phyloP scores from a whole-genome alignment of 2,329 filamentous ascomycete species.

The Hymenotorrendiella dingleyae region DNA sequence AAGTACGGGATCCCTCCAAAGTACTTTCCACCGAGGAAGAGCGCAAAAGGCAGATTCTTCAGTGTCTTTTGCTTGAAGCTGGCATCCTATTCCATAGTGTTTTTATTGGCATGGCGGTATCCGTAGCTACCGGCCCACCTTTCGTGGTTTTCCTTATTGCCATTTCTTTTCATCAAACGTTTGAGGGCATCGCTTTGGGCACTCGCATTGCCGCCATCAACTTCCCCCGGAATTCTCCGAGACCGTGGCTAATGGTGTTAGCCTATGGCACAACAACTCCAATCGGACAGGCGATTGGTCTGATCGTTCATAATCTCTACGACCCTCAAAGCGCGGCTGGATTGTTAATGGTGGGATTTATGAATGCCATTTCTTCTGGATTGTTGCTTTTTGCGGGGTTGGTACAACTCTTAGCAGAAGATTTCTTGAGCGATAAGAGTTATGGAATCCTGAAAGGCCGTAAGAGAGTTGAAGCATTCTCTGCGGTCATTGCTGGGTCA shows the following conservation, averaged over 20 bases:
- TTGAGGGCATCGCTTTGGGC: constrained; percentile 81
- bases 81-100: constrained; percentile 81
- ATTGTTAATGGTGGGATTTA: constrained; percentile 75
- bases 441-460: constrained; percentile 53
- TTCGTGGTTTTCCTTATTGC: constrained; percentile 77
- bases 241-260: constrained; percentile 75
- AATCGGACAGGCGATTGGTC: constrained; percentile 75
- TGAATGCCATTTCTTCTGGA: constrained; percentile 80
- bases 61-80: constrained; percentile 74
- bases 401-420: constrained; percentile 78
- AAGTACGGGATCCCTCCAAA: constrained; percentile 29
- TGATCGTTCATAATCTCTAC: constrained; percentile 72
- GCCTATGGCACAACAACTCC: constrained; percentile 75
- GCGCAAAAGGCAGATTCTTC: constrained; percentile 62
- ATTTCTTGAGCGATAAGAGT: constrained; percentile 70
- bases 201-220: constrained; percentile 78
- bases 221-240: constrained; percentile 66
- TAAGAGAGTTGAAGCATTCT: constrained; percentile 54
- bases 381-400: constrained; percentile 76
- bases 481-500: constrained; percentile 53
- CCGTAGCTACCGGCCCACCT: constrained; percentile 70
- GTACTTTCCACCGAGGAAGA: constrained; percentile 41
- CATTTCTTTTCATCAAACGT: constrained; percentile 81
- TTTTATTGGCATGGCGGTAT: constrained; percentile 83
- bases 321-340: constrained; percentile 72